These are phyloP conservation scores for Pseudotsuga menziesii DNA, from an alignment of 75 land plant genomes.

Conservation along the genomic window DNA sequence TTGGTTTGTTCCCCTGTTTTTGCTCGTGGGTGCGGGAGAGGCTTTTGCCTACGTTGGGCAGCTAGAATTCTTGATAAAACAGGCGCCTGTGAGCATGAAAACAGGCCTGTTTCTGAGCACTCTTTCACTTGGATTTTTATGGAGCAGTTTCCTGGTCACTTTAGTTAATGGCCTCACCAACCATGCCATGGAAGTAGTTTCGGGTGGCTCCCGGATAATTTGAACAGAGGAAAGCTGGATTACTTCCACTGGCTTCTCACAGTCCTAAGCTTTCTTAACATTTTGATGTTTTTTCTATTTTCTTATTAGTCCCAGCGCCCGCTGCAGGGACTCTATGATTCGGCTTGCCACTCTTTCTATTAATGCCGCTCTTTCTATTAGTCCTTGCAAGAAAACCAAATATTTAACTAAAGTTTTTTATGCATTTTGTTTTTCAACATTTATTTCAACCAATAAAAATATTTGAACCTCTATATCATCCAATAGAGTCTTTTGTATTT, in stretches of 20 bases:
- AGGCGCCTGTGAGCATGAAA: constrained; percentile 74
- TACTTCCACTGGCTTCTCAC: constrained; percentile 52
- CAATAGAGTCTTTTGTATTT: too few relatives aligned
- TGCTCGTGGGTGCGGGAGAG: constrained; percentile 68
- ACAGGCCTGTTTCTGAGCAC: constrained; percentile 75
- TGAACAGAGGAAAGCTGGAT: constrained; percentile 34
- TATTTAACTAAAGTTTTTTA: too few relatives aligned
- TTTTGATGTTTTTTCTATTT: constrained; percentile 21
- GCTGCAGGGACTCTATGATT: too few relatives aligned
- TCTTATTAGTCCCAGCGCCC: too few relatives aligned
- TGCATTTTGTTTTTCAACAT: too few relatives aligned
- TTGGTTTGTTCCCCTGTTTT: constrained; percentile 66
- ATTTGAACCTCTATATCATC: too few relatives aligned
- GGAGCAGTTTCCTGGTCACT: constrained; percentile 63
- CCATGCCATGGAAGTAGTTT: constrained; percentile 19
- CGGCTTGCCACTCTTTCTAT: too few relatives aligned
- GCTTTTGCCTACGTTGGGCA: constrained; percentile 77
- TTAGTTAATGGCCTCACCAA: constrained; percentile 50
- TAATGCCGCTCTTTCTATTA: too few relatives aligned
- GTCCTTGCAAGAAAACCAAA: too few relatives aligned
- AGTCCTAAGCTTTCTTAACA: constrained; percentile 23
- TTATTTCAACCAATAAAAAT: too few relatives aligned
- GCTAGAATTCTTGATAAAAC: constrained; percentile 79
- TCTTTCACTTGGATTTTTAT: constrained; percentile 62
- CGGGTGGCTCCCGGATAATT: constrained; percentile 36